Conservation (phyloP, 2,329 filamentous ascomycete genomes). For the Diaporthe aspalathi region DNA sequence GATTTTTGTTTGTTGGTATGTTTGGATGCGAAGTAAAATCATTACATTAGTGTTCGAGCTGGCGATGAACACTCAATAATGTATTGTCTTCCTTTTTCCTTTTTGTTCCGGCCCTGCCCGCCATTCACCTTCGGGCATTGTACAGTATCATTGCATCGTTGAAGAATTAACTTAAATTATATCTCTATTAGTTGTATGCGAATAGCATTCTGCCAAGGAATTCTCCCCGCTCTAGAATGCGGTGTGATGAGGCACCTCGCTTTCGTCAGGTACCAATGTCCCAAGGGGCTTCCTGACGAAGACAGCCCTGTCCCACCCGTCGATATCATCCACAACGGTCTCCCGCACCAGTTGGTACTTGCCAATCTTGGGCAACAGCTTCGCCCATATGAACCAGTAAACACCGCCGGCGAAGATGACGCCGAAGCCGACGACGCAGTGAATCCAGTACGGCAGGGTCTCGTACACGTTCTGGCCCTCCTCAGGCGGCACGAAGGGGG, state of each 20-base stretch:
- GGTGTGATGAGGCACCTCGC: neutral
- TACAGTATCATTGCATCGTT: no score
- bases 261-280: neutral
- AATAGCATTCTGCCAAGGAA: no score
- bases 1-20: no score
- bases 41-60: no score
- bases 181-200: no score
- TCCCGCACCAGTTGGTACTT: conserved; percentile 68
- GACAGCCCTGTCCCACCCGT: conserved; percentile 71
- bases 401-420: conserved; percentile 63
- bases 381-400: conserved; percentile 66
- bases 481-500: conserved; percentile 71
- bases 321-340: conserved; percentile 63
- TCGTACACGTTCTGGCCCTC: conserved; percentile 53
- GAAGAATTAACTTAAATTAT: no score
- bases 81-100: no score
- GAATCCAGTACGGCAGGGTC: conserved; percentile 62
- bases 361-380: conserved; percentile 53
- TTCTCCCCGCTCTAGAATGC: no score
- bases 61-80: no score
- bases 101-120: no score
- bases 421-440: conserved; percentile 63
- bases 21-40: no score
- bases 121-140: no score
- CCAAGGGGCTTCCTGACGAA: conserved; percentile 58